Evolutionary conservation across 2,329 filamentous ascomycete species (phyloP), one percentile per base, ranked within the genome.

Genomic region (Alternaria burnsii): DNA sequence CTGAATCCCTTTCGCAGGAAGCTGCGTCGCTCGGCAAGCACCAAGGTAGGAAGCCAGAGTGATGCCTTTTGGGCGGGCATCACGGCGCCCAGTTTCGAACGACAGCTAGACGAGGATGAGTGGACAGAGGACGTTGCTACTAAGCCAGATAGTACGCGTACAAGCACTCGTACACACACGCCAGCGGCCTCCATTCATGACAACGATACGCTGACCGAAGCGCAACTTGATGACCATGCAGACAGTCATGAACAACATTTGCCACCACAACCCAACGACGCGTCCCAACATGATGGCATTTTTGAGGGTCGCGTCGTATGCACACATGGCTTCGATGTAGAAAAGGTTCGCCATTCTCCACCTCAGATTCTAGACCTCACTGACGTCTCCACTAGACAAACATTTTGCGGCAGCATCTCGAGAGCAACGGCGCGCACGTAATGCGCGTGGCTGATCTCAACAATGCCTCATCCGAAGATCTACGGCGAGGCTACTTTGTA

Each of bases 31-130:
- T 93, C 92, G 6, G 91, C 94, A 22, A 97, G 94, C 77, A 89
- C 90, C 73, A 94, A 93, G 76, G 82, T 98, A 32, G 89, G 86
- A 59, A 91, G 85, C 51, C 93, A 97, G 71, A 90, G 89, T 67
- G 89, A 94, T 70, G 89, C 88, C 28, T 85, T 98, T n/a, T 98
- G 94, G 94, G 90, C 90, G 5, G 92, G 96, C 70, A 96, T 99
- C 60, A 86, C 95, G 24, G 88, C 72, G 43, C 73, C 64, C 8
- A 70, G 72, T 55, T 67, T 72, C 47, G 69, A 75, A 18, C 68
- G 54, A 44, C 69, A 63, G 42, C 64, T 60, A 34, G 61, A 70
- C 14, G 67, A 67, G 30, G 74, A 78, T 51, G 75, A 77, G 22
- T 79, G 77, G 76, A 76, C 69, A 10, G 76, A 79, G 11, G 68